Conservation (phyloP, 148 eudicot genomes). For the Cornus kousa region DNA sequence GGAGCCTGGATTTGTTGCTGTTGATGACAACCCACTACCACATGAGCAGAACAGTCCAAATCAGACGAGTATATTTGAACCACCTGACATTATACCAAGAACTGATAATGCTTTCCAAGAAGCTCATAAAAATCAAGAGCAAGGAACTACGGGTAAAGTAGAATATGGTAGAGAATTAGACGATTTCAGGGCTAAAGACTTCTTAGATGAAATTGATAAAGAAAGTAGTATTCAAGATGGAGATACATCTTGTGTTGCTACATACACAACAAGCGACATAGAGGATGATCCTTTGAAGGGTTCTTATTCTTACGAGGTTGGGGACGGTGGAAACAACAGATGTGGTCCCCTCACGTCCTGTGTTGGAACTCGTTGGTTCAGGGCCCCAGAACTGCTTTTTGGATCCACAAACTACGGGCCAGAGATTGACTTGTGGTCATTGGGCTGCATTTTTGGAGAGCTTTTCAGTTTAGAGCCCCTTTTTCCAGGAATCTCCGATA, state of each 20-base stretch:
- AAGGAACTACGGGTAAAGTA: conserved; percentile 30
- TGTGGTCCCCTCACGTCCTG: conserved; percentile 69
- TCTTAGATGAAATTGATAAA: conserved; percentile 52
- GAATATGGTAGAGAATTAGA: conserved; percentile 34
- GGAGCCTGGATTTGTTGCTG: conserved; percentile 46
- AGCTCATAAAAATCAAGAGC: conserved; percentile 16
- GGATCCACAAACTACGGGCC: conserved; percentile 81
- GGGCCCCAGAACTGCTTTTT: conserved; percentile 86
- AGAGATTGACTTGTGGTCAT: conserved; percentile 87
- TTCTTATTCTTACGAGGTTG: conserved; percentile 49
- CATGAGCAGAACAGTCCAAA: conserved; percentile 28
- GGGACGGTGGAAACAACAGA: conserved; percentile 43
- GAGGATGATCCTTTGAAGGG: conserved; percentile 51
- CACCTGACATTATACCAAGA: conserved; percentile 22
- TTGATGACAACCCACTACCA: conserved; percentile 31
- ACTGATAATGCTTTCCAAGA: conserved; percentile 14
- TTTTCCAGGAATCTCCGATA: conserved; percentile 83
- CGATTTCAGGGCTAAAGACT: conserved; percentile 37
- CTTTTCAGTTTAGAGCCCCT: conserved; percentile 69
- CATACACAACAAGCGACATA: conserved; percentile 65
- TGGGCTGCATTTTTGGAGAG: conserved; percentile 93
- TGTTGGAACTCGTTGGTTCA: conserved; percentile 96
- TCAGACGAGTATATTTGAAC: conserved; percentile 22
- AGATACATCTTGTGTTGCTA: conserved; percentile 83
- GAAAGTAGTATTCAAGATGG: conserved; percentile 65